Conservation (phyloP, 2,329 filamentous ascomycete genomes). For the Ceratocystis diversiconidia region DNA sequence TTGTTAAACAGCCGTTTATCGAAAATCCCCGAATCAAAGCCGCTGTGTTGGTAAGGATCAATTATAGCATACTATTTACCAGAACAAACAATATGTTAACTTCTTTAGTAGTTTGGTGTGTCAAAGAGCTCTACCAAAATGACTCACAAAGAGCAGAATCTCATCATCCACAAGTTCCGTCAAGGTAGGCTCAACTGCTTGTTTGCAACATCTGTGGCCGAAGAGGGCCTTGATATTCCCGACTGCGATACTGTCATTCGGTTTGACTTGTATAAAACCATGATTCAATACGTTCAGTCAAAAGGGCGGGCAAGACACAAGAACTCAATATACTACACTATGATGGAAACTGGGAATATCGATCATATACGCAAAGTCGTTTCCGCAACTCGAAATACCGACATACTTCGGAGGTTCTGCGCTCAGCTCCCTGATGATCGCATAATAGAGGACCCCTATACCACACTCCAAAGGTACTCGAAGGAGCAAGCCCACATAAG, state of each 20-base stretch:
- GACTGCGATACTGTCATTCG: conserved; percentile 54
- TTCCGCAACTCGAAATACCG: conserved; percentile 47
- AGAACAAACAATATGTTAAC: conserved; percentile 25
- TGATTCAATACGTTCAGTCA: conserved; percentile 93
- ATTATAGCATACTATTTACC: no score
- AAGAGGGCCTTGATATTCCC: conserved; percentile 54
- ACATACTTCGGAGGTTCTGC: conserved; percentile 61
- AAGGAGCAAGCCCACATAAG: conserved; percentile 28
- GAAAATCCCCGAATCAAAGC: conserved; percentile 43
- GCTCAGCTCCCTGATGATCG: conserved; percentile 59
- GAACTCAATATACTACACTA: conserved; percentile 68
- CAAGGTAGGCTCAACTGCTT: conserved; percentile 47
- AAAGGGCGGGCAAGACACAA: conserved; percentile 68
- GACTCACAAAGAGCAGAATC: conserved; percentile 59
- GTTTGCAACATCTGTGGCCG: conserved; percentile 51
- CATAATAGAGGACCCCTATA: conserved; percentile 3
- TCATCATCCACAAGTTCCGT: conserved; percentile 53
- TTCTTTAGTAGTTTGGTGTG: conserved; percentile 19
- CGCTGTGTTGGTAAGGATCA: conserved; percentile 43
- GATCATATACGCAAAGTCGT: conserved; percentile 42
- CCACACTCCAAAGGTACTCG: neutral
- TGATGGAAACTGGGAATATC: conserved; percentile 60
- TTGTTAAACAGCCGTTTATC: conserved; percentile 46
- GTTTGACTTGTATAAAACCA: conserved; percentile 76
- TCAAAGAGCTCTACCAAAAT: conserved; percentile 30